phyloP scores from a whole-genome alignment of 441 rosid species.

The Arabidopsis hybrid region DNA sequence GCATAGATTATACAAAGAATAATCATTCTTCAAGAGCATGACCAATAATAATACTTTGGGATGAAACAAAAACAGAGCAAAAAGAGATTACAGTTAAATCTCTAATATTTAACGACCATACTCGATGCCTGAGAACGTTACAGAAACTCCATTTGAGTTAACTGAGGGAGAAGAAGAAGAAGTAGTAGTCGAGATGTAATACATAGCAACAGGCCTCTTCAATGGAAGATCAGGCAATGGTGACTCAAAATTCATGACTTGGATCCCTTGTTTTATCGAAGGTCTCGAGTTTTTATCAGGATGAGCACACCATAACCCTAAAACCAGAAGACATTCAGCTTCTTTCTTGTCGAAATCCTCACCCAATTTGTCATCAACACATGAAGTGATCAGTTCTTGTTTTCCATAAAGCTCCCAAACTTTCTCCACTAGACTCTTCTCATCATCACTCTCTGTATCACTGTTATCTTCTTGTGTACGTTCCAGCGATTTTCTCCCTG shows the following conservation, averaged over 20 bases:
- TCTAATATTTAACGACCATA: conserved; percentile 32
- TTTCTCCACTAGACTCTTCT: conserved; percentile 61
- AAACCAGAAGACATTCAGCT: conserved; percentile 58
- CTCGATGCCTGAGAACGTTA: conserved; percentile 28
- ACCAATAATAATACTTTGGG: no score
- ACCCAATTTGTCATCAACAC: conserved; percentile 49
- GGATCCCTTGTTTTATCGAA: conserved; percentile 62
- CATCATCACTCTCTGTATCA: conserved; percentile 39
- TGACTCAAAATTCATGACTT: conserved; percentile 62
- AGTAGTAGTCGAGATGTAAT: conserved; percentile 36
- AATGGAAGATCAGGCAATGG: conserved; percentile 52
- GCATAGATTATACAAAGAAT: conserved; percentile 1
- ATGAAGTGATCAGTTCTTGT: conserved; percentile 51
- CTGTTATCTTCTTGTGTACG: conserved; percentile 40
- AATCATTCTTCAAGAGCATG: not conserved
- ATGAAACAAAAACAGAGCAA: not conserved
- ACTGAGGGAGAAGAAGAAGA: conserved; percentile 31
- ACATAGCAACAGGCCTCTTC: conserved; percentile 54
- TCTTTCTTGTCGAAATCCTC: conserved; percentile 53
- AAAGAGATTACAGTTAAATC: not conserved
- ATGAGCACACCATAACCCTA: conserved; percentile 83
- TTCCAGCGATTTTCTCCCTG: conserved; percentile 64
- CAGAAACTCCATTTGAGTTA: conserved; percentile 17
- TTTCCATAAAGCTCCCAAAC: conserved; percentile 74
- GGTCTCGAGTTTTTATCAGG: conserved; percentile 70